Evolutionary conservation across 441 rosid genomes (phyloP), one percentile per base, ranked within the genome.

Genomic region (Pelargonium fulgidum): DNA sequence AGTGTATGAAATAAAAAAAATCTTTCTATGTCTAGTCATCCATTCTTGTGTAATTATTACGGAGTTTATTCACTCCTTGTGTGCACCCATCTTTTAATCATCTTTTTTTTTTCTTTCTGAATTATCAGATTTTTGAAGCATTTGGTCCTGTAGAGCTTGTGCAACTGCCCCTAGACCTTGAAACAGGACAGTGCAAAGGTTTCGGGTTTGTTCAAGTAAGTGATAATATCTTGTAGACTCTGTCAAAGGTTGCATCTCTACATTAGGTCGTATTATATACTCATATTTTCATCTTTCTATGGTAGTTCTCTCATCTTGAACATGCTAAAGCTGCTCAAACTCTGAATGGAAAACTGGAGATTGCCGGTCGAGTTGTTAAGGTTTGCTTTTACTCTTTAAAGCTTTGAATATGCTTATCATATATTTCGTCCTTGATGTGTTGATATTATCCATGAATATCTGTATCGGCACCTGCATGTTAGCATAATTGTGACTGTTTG

Each of bases 161-260:
- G 73, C 98, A 92, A 78, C 83, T 92, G 68, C 98, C 98, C 33
- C 91, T 86, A 77, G 98, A 92, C 83, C 81, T 80, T 70, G 98
- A 90, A 79, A 88, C 93, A 33, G 92, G 96, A 58, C 98, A 90
- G 73, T 90, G 98, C 88, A 92, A 92, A 76, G 98, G 98, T 69
- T 92, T 85, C 70, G 98, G 95, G 70, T 92, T 92, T 86, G 88
- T 92, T 78, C 98, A 92, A 85, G 98, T 90, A 64, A 68, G 91
- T 84, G 41, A 42, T 64, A 52, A 42, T 65, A 62, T 66, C 45
- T 69, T 62, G 33, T 72, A 77, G 73, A 54, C 20, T 64, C 44
- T 36, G 16, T 5, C 58, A 20, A 14, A 33, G 69, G 62, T 26
- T 54, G 8, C 33, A 26, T 26, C 59, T 64, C 62, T 12, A 4